These are phyloP conservation scores for Daldinia sp. DNA, from an alignment of 2,329 filamentous ascomycete species.

Conservation along the genomic window DNA sequence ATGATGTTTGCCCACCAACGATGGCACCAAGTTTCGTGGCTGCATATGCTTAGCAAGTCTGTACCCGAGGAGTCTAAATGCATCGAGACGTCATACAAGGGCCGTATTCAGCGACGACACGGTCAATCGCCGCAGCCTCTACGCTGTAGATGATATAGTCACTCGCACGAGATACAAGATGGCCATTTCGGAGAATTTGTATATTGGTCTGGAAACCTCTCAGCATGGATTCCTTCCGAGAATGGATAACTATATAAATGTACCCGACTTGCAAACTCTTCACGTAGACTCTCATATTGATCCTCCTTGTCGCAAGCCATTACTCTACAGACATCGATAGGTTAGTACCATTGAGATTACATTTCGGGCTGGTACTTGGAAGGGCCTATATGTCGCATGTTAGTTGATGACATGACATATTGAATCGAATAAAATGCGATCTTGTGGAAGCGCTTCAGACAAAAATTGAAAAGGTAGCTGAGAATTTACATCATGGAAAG, in stretches of 20 bases:
- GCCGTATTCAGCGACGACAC: conserved; percentile 86
- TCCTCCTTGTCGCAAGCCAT: conserved; percentile 94
- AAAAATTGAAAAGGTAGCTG: conserved; percentile 91
- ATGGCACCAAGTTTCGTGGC: conserved; percentile 95
- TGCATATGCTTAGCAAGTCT: conserved; percentile 50
- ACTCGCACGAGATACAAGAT: conserved; percentile 93
- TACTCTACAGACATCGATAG: conserved; percentile 66
- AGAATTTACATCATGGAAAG: conserved; percentile 98
- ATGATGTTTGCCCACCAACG: conserved; percentile 96
- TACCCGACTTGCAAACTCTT: conserved; percentile 91
- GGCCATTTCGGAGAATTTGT: conserved; percentile 91
- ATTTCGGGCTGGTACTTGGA: neutral
- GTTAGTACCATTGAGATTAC: conserved; percentile 36
- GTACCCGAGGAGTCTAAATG: conserved; percentile 22
- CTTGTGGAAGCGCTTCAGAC: conserved; percentile 72
- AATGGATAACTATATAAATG: conserved; percentile 46
- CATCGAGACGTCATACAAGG: conserved; percentile 73
- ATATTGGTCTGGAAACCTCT: conserved; percentile 76
- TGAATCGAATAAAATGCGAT: conserved; percentile 34
- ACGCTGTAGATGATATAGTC: conserved; percentile 99
- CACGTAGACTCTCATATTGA: conserved; percentile 79
- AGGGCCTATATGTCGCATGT: conserved; percentile 29
- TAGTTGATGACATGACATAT: conserved; percentile 35
- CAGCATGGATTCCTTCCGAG: conserved; percentile 53
- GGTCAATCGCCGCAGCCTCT: conserved; percentile 89